Percentiles rank a stretch among this genome's conserved stretches.
phyloP scores from a whole-genome alignment of 2,329 filamentous ascomycete genomes.

The Talaromyces sp. region DNA sequence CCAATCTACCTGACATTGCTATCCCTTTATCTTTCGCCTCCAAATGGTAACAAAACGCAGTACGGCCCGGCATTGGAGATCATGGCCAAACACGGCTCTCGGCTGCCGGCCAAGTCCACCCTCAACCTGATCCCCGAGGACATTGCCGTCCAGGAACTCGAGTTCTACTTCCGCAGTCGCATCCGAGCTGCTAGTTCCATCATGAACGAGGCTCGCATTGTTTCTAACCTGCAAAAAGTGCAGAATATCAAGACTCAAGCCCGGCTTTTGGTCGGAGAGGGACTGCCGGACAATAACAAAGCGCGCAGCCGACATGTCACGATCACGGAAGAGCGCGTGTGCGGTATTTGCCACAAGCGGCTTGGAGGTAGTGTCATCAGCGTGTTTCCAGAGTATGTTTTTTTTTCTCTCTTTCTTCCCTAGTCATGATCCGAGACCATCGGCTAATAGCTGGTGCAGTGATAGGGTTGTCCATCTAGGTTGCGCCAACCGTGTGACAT shows the following conservation, averaged over 20 bases:
- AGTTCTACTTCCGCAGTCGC: constrained; percentile 85
- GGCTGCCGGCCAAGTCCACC: constrained; percentile 81
- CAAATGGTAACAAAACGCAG: constrained; percentile 65
- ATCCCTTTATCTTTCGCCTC: constrained; percentile 81
- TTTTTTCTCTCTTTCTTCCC: neutral
- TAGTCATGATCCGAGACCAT: neutral
- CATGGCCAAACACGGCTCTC: constrained; percentile 86
- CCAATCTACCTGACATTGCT: constrained; percentile 92
- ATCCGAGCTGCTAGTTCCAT: constrained; percentile 81
- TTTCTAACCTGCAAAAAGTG: constrained; percentile 70
- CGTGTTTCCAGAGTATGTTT: constrained; percentile 73
- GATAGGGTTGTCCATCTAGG: constrained; percentile 72
- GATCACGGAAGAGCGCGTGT: constrained; percentile 82
- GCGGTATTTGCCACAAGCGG: constrained; percentile 87
- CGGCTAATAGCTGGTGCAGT: constrained; percentile 24
- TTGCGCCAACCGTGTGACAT: constrained; percentile 53
- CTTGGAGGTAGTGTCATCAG: constrained; percentile 87
- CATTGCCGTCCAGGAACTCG: constrained; percentile 72
- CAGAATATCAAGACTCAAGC: constrained; percentile 75
- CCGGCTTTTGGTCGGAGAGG: constrained; percentile 67
- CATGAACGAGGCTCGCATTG: constrained; percentile 74
- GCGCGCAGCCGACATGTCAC: constrained; percentile 66
- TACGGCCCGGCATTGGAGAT: constrained; percentile 78
- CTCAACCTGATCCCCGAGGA: constrained; percentile 78
- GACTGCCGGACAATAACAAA: constrained; percentile 45